A percentile compares a stretch with the other conserved stretches of the same genome.
Conservation (phyloP, 129 eudicot genomes). For the Tanacetum coccineum region DNA sequence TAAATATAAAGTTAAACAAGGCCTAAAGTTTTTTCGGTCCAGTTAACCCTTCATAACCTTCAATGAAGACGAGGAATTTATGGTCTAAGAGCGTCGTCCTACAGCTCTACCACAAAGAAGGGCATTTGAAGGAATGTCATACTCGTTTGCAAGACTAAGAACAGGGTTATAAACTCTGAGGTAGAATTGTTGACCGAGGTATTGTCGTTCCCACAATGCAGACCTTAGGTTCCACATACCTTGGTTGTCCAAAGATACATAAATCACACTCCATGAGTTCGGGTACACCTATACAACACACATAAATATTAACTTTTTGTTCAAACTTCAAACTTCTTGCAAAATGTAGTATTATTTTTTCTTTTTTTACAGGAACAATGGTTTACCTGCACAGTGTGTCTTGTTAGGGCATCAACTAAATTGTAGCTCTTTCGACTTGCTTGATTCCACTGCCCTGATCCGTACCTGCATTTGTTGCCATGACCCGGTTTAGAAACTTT, state of each 20-base stretch:
- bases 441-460: constrained; percentile 74
- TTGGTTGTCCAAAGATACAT: constrained; percentile 89
- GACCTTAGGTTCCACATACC: constrained; percentile 99
- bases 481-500: background rate
- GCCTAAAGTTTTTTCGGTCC: background rate
- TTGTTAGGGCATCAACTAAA: constrained; percentile 78
- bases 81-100: constrained; percentile 43
- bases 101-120: constrained; percentile 81
- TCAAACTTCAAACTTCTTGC: background rate
- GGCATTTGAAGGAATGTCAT: constrained; percentile 67
- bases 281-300: constrained; percentile 72
- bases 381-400: constrained; percentile 85
- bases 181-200: constrained; percentile 92
- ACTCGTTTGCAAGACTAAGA: constrained; percentile 60
- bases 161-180: constrained; percentile 64
- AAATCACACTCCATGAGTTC: constrained; percentile 69
- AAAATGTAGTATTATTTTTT: background rate
- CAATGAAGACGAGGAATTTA: background rate
- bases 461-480: constrained; percentile 48
- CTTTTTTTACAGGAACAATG: background rate
- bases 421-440: constrained; percentile 63
- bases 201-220: constrained; percentile 84
- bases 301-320: too few species aligned
- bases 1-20: constrained; percentile 8
- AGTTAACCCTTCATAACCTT: constrained; percentile 54